A percentile compares a stretch with the other conserved stretches of the same genome.
phyloP scores from a whole-genome alignment of 1,139 yeast genomes.

The Pichia sp. region DNA sequence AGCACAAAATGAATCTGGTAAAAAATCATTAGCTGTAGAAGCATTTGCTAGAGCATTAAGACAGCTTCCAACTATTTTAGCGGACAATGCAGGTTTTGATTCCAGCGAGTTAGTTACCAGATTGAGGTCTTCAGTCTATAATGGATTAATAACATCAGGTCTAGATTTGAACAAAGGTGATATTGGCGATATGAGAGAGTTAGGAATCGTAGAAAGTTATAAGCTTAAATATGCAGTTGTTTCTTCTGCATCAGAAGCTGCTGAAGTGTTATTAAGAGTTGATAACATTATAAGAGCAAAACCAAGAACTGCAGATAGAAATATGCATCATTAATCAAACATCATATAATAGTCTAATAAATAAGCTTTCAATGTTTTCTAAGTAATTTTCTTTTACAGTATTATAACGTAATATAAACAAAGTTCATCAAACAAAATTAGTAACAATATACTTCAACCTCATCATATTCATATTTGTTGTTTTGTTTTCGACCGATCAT shows the following conservation, averaged over 20 bases:
- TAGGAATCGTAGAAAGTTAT: constrained; percentile 87
- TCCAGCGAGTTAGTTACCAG: constrained; percentile 88
- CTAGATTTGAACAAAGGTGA: constrained; percentile 76
- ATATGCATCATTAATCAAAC: constrained; percentile 20
- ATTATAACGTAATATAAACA: background rate
- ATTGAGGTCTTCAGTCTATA: constrained; percentile 85
- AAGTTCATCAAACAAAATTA: background rate
- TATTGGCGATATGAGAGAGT: constrained; percentile 89
- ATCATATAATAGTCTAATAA: no score
- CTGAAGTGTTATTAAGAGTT: constrained; percentile 88
- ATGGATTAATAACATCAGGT: constrained; percentile 88
- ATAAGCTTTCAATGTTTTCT: no score
- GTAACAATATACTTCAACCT: no score
- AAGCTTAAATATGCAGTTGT: constrained; percentile 92
- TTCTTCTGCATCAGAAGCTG: constrained; percentile 95
- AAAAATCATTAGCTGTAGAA: constrained; percentile 90
- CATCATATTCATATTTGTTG: no score
- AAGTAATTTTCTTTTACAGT: no score
- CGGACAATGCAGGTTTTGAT: constrained; percentile 96
- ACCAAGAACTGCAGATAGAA: constrained; percentile 94
- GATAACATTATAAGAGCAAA: constrained; percentile 95
- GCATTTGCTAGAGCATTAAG: constrained; percentile 90
- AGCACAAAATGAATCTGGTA: constrained; percentile 90
- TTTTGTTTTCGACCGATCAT: no score
- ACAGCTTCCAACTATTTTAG: constrained; percentile 89